Percentiles rank a stretch among this genome's conserved stretches.
Conservation (phyloP, 495 filamentous ascomycete genomes). For the Neurospora sp. region DNA sequence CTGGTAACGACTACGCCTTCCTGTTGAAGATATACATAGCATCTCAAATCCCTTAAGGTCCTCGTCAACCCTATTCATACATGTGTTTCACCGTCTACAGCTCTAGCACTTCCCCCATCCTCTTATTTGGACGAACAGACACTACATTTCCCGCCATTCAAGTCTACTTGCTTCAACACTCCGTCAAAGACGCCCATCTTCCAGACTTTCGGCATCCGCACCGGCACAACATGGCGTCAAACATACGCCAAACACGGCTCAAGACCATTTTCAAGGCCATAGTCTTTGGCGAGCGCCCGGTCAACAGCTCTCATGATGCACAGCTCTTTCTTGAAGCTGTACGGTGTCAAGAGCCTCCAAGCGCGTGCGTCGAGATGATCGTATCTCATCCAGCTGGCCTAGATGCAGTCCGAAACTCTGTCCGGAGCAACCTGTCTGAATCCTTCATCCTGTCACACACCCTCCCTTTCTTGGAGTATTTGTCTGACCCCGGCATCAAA, state of each 20-base stretch:
- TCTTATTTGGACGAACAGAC: neutral
- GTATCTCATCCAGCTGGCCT: slow-evolving; percentile 39
- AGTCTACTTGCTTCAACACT: neutral
- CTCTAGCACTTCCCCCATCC: neutral
- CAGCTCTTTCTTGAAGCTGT: slow-evolving; percentile 54
- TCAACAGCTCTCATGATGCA: slow-evolving; percentile 27
- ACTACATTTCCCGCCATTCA: neutral
- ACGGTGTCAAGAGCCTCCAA: slow-evolving; percentile 34
- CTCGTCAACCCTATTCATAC: neutral
- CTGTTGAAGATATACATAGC: neutral
- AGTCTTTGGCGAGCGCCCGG: slow-evolving; percentile 15
- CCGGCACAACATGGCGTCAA: neutral
- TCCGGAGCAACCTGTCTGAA: slow-evolving; percentile 40
- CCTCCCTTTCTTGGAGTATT: slow-evolving; percentile 24
- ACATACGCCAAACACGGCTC: slow-evolving; percentile 10
- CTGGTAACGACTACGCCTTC: neutral
- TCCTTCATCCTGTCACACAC: slow-evolving; percentile 42
- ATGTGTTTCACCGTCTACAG: neutral
- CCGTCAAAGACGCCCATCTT: neutral
- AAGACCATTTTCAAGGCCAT: slow-evolving; percentile 17
- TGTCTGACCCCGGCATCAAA: slow-evolving; percentile 39
- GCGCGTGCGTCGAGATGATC: slow-evolving; percentile 45
- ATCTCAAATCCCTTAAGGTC: neutral
- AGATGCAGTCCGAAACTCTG: slow-evolving; percentile 32
- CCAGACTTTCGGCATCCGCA: neutral